A percentile compares a stretch with the other conserved stretches of the same genome.
Conservation (phyloP, 345 rosid species). For the Nasturtium officinale region DNA sequence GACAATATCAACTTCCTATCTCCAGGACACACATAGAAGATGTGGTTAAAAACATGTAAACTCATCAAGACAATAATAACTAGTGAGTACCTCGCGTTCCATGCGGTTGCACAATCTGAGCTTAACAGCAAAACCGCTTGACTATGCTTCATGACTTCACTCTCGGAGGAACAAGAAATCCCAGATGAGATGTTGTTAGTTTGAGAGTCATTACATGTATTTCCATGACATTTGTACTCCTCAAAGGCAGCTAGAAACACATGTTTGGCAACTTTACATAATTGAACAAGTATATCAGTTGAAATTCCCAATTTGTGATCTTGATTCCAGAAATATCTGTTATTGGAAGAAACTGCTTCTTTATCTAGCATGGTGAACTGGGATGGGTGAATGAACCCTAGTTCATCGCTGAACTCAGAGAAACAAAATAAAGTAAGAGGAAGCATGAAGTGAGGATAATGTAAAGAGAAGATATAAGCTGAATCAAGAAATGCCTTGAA, state of each 20-base stretch:
- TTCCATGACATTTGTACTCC: constrained; percentile 43
- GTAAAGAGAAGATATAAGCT: background rate
- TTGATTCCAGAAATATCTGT: constrained; percentile 51
- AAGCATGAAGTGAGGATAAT: background rate
- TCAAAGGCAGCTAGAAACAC: constrained; percentile 53
- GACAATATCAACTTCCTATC: constrained; percentile 68
- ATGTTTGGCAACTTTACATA: constrained; percentile 63
- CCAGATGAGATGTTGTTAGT: constrained; percentile 11
- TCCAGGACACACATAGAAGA: constrained; percentile 23
- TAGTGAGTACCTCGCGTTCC: constrained; percentile 76
- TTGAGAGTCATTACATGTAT: constrained; percentile 14
- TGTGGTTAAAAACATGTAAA: constrained; percentile 16
- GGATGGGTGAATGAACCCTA: constrained; percentile 88
- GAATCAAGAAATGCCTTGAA: background rate
- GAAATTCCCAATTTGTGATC: constrained; percentile 90
- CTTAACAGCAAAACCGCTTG: constrained; percentile 72
- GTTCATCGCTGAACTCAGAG: constrained; percentile 65
- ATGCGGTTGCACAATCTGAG: constrained; percentile 84
- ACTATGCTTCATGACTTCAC: constrained; percentile 73
- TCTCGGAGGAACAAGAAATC: constrained; percentile 38
- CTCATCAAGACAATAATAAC: background rate
- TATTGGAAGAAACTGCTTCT: constrained; percentile 40
- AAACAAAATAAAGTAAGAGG: constrained; percentile 5
- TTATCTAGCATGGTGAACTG: constrained; percentile 59
- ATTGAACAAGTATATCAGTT: constrained; percentile 52